A percentile compares a stretch with the other conserved stretches of the same genome.
Evolutionary conservation across 1,284 basidiomycete genomes (phyloP).

Genomic region (Laetiporus sulphureus): DNA sequence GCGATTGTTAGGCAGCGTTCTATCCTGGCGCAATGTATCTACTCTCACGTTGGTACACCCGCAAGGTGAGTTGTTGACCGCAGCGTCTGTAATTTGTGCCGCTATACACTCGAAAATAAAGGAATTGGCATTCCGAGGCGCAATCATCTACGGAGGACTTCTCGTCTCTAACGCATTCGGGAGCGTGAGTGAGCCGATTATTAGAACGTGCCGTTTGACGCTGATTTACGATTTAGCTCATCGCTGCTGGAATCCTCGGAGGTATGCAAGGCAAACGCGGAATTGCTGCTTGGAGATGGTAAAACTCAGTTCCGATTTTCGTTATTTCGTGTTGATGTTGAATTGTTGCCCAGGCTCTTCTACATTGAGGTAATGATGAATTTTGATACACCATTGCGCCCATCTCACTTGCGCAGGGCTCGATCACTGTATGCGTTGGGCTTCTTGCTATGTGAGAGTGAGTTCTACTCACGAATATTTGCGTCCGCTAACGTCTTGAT

Average conservation of each 20-base stretch:
- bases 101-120: constrained; percentile 15
- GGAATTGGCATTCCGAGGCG: constrained; percentile 65
- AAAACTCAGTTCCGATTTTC: constrained; percentile 1
- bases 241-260: constrained; percentile 64
- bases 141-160: constrained; percentile 61
- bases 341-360: constrained; percentile 39
- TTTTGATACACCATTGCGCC: neutral
- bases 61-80: constrained; percentile 34
- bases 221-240: constrained; percentile 23
- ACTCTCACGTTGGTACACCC: constrained; percentile 63
- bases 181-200: constrained; percentile 36
- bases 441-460: constrained; percentile 44
- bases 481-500: neutral
- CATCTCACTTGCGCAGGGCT: constrained; percentile 34
- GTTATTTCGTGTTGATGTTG: neutral
- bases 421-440: constrained; percentile 50
- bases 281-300: constrained; percentile 72
- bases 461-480: too few relatives aligned
- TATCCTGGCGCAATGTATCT: constrained; percentile 61
- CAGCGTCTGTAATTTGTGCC: neutral
- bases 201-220: neutral
- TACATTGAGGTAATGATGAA: constrained; percentile 43
- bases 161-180: constrained; percentile 78
- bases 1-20: constrained; percentile 54
- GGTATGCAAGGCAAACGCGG: constrained; percentile 64